phyloP scores from a whole-genome alignment of 164 flowering plant genomes.

The Houttuynia cordata region DNA sequence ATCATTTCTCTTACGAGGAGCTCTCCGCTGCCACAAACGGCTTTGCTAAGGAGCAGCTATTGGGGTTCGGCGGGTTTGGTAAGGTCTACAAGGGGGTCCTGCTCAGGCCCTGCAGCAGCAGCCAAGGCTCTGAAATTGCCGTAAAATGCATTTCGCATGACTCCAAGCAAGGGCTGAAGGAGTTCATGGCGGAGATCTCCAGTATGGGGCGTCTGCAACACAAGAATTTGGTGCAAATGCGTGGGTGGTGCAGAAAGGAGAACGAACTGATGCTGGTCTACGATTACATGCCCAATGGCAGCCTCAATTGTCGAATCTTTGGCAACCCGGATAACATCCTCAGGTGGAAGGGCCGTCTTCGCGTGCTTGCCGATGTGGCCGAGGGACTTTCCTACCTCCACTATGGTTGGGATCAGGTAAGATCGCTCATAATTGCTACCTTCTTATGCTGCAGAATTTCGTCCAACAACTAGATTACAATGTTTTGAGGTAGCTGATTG shows the following conservation, averaged over 20 bases:
- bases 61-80: slow-evolving; percentile 72
- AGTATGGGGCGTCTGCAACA: slow-evolving; percentile 65
- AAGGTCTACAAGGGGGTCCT: no score
- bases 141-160: slow-evolving; percentile 73
- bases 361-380: slow-evolving; percentile 48
- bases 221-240: slow-evolving; percentile 51
- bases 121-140: no score
- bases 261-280: slow-evolving; percentile 53
- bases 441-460: no score
- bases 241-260: slow-evolving; percentile 60
- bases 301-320: slow-evolving; percentile 54
- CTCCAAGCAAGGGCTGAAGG: no score
- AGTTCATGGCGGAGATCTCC: no score
- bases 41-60: slow-evolving; percentile 31
- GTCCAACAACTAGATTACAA: no score
- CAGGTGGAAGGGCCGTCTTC: slow-evolving; percentile 38
- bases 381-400: slow-evolving; percentile 63
- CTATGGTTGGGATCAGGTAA: slow-evolving; percentile 54
- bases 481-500: no score
- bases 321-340: slow-evolving; percentile 24
- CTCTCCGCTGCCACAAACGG: slow-evolving; percentile 36
- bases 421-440: no score
- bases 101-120: background rate
- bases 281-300: slow-evolving; percentile 72
- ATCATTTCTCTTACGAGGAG: slow-evolving; percentile 45